Base-by-base conservation (phyloP, 2,329 filamentous ascomycete species). In the Raffaelea deltoideospora region DNA sequence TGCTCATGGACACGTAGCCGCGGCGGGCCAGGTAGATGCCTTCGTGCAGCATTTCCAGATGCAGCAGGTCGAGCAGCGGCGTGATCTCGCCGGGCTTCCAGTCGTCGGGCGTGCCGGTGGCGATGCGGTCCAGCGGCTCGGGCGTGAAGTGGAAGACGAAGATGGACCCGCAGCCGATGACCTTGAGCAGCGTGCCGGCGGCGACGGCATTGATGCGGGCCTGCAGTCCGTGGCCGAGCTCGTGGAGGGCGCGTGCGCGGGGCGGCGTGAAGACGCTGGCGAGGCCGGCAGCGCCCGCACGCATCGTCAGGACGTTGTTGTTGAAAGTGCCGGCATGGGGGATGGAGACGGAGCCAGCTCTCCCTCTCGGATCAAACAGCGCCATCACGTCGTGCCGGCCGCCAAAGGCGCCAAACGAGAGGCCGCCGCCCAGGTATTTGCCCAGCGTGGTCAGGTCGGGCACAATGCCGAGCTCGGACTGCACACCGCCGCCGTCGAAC, bases 361-460 rank as follows among this genome's bases (percentile, higher is more conserved):
- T n/a, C n/a, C 79, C 59, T 38, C 68, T 63, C 37, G 79, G 59
- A 33, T 77, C 73, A 43, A 81, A 77, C 45, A 82, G 74, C 11
- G 40, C 37, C 76, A 95, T 94, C 38, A 94, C 57, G 52, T 93
- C 43, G 17, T 33, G 35, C 45, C 57, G 51, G 0, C 71, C 71
- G 3, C 72, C 71, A 45, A 77, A 76, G 0, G 65, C 68, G 3
- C 70, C 72, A 45, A 76, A 74, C 1, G 63, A 58, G 47, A 75
- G 59, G 0, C 71, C 72, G 9, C 72, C 72, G 5, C 69, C 72
- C 3, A 75, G 51, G 42, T 63, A 75, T 47, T 76, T 76, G 1
- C 72, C 71, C 5, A 74, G 43, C 0, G 65, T 69, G 23, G 60
- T 65, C 21, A 74, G 45, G 48, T 72, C 69, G 0, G 67, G 43